These are phyloP conservation scores for Colletotrichum liaoningense DNA, from an alignment of 2,329 filamentous ascomycete species.

Conservation along the genomic window DNA sequence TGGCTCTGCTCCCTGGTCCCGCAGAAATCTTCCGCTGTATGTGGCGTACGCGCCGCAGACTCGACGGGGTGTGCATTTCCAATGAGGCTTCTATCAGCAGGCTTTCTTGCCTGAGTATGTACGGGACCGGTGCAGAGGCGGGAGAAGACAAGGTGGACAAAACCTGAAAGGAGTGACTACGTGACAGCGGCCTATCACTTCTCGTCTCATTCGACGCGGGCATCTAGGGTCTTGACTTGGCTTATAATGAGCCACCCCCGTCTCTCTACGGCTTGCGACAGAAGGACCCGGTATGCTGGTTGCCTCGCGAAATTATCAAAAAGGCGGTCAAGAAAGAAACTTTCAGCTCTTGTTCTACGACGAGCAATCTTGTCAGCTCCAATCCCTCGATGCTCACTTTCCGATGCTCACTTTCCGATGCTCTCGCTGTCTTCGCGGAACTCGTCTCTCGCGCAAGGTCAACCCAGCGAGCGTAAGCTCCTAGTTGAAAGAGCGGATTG, in stretches of 20 bases:
- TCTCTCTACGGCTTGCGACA: conserved; percentile 3
- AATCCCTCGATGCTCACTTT: neutral
- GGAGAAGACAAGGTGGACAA: conserved; percentile 1
- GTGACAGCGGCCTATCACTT: conserved; percentile 32
- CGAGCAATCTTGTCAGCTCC: neutral
- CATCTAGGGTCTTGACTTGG: conserved; percentile 1
- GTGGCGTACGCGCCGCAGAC: neutral
- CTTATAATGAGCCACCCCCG: conserved; percentile 9
- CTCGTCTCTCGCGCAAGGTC: neutral
- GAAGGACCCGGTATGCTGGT: conserved; percentile 9
- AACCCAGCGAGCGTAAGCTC: neutral
- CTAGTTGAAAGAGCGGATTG: neutral
- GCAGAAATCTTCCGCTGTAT: neutral
- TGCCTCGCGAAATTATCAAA: conserved; percentile 26
- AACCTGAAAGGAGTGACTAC: neutral
- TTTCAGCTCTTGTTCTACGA: neutral
- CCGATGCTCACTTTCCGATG: neutral
- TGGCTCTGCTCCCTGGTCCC: neutral
- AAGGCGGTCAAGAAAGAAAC: conserved; percentile 20
- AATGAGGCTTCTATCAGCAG: neutral
- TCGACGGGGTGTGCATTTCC: neutral
- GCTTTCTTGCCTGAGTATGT: neutral
- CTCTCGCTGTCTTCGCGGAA: neutral
- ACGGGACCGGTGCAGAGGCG: neutral
- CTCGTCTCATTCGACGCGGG: conserved; percentile 13